Evolutionary conservation across 1,139 yeast species (phyloP).

Genomic region (Candida neerlandica): DNA sequence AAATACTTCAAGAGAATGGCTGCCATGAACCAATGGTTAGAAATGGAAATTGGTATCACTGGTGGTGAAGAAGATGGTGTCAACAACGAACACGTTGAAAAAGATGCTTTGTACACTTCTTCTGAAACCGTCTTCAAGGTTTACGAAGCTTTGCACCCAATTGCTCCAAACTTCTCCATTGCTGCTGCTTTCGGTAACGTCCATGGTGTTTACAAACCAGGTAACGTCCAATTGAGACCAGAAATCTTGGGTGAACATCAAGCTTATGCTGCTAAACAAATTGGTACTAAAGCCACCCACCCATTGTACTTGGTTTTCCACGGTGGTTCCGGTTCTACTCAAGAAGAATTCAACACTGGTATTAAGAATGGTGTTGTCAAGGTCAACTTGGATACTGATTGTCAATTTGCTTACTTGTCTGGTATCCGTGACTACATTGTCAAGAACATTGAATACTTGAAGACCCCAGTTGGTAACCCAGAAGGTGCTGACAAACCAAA

Average conservation of each 20-base stretch:
- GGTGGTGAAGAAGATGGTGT: conserved; percentile 99
- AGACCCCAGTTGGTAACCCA: conserved; percentile 96
- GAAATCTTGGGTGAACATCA: conserved; percentile 96
- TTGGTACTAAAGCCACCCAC: conserved; percentile 54
- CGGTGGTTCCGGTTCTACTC: conserved; percentile 99
- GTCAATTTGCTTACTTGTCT: conserved; percentile 94
- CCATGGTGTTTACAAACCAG: conserved; percentile 99
- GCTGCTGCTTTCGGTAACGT: conserved; percentile 99
- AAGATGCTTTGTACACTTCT: conserved; percentile 87
- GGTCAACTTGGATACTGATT: conserved; percentile 99
- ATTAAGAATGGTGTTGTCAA: conserved; percentile 94
- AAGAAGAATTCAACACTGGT: conserved; percentile 88
- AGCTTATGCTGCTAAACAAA: conserved; percentile 70
- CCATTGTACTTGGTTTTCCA: conserved; percentile 99
- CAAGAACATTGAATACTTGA: conserved; percentile 91
- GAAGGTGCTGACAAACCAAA: conserved; percentile 98
- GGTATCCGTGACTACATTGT: conserved; percentile 98
- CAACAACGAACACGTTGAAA: conserved; percentile 91
- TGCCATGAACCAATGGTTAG: conserved; percentile 96
- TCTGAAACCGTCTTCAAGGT: conserved; percentile 95
- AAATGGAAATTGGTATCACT: conserved; percentile 99
- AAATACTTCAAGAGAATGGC: conserved; percentile 94
- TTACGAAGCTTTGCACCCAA: conserved; percentile 84
- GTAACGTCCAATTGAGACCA: conserved; percentile 94
- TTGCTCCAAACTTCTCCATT: conserved; percentile 97